Percentiles rank a stretch among this genome's conserved stretches.
Conservation (phyloP, 2,329 filamentous ascomycete genomes). For the Talaromyces marneffei region DNA sequence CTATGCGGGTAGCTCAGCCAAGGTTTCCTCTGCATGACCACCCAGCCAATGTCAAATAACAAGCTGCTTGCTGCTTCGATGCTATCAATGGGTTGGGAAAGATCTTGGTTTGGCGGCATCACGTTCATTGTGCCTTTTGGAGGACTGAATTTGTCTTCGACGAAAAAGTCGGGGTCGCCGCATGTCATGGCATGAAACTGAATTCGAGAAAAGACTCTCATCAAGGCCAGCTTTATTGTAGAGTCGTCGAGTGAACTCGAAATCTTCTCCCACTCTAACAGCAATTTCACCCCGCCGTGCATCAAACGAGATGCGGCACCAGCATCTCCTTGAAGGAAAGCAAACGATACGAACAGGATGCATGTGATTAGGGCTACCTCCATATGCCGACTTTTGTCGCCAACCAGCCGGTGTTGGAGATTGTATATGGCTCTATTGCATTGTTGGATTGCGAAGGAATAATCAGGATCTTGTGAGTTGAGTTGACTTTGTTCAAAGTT, state of each 20-base stretch:
- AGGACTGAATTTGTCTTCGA: not conserved
- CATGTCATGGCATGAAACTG: constrained; percentile 12
- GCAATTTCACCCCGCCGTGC: constrained; percentile 12
- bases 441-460: constrained; percentile 13
- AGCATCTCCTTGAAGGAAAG: constrained; percentile 17
- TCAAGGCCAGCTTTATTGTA: constrained; percentile 3
- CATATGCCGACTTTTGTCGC: constrained; percentile 12
- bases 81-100: not conserved
- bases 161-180: not conserved
- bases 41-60: constrained; percentile 1
- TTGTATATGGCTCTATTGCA: constrained; percentile 13
- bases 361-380: constrained; percentile 15
- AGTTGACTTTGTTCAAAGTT: constrained; percentile 11
- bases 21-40: not conserved
- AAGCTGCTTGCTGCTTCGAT: not conserved
- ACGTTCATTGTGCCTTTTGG: not conserved
- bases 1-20: not conserved
- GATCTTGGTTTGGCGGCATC: not conserved
- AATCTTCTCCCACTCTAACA: constrained; percentile 6
- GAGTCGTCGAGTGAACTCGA: not conserved
- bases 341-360: constrained; percentile 15
- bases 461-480: not conserved
- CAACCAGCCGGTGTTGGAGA: constrained; percentile 9
- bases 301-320: constrained; percentile 11
- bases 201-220: constrained; percentile 12